Base-by-base conservation (phyloP, 768 basidiomycete genomes). In the Nevesoporus exiguus region DNA sequence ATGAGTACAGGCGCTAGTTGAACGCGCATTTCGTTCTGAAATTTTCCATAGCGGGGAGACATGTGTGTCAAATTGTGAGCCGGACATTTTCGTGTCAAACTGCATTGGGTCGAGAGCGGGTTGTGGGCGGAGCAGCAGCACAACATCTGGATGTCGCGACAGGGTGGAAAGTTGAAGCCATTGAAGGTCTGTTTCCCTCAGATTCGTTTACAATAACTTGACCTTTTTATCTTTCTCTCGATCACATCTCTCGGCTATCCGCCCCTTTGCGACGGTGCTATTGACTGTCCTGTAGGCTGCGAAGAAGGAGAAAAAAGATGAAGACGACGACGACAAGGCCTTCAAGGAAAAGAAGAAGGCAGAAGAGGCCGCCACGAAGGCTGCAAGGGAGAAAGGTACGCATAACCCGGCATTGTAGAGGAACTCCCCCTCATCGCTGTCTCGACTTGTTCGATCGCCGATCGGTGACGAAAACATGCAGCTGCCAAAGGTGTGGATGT, bases 161-260 rank as follows among this genome's bases (percentile, higher is more conserved):
- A 89, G 77, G 89, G 87, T 57, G 91, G 90, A 66, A 93, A 93
- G 74, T 66, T 86, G 49, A 93, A 93, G 80, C 91, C 91, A 49
- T 73, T 93, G 61, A 93, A 93, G 89, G 90, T 56, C 31, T 29
- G 42, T 52, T 7, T n/a, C n/a, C 15, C 43, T 27, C 37, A 40
- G 19, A 48, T 52, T 29, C 47, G 36, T 25, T 39, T 9, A 9
- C 34, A 42, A 9, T 19, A 24, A 19, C n/a, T 30, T 37, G 19
- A n/a, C 22, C 27, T 36, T n/a, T 2, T 13, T 29, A 29, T 29
- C 27, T 29, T 29, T 5, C 27, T 29, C 27, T 8, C 44, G 39
- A 22, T 43, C n/a, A 31, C 22, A 33, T 24, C 24, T 24, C 21
- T 36, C 24, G 21, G 10, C 7, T 1, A 7, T 17, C 27, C 8